These are phyloP conservation scores for Dactylis glomerata DNA, from an alignment of 176 grass and related monocot species.

Conservation along the genomic window DNA sequence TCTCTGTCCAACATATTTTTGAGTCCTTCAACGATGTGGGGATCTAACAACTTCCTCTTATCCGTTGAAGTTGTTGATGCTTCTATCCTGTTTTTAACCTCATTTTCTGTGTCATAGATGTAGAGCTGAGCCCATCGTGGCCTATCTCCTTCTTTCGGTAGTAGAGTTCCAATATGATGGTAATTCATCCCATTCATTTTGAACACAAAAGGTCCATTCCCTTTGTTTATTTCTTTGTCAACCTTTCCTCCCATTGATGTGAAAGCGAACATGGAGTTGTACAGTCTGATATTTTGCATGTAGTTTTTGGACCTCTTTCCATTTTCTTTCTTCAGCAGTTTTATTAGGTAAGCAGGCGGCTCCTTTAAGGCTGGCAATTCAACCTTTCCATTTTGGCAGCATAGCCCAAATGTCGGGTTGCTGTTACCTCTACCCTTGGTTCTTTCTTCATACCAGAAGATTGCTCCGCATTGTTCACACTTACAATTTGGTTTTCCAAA, in stretches of 20 bases:
- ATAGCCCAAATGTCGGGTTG: not conserved
- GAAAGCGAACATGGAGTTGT: conserved; percentile 45
- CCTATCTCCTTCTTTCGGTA: not conserved
- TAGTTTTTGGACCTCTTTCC: not conserved
- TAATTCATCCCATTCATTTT: conserved; percentile 3
- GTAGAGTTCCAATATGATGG: conserved; percentile 5
- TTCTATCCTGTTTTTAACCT: conserved; percentile 14
- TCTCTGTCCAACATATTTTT: not conserved
- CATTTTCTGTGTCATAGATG: conserved; percentile 1
- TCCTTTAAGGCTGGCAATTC: not conserved
- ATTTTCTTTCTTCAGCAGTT: not conserved
- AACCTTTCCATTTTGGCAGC: conserved; percentile 9
- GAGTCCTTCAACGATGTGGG: not conserved
- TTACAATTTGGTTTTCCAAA: not conserved
- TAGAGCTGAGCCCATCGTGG: not conserved
- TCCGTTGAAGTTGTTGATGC: not conserved
- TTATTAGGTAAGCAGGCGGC: not conserved
- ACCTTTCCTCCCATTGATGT: conserved; percentile 23
- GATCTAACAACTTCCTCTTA: not conserved
- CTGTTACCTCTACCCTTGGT: not conserved
- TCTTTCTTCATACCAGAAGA: conserved; percentile 17
- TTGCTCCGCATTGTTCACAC: not conserved
- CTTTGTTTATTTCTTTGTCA: conserved; percentile 5
- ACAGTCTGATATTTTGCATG: conserved; percentile 12
- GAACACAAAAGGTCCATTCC: not conserved